Base-by-base conservation (phyloP, 257 asterid genomes). In the Osmanthus fragrans region DNA sequence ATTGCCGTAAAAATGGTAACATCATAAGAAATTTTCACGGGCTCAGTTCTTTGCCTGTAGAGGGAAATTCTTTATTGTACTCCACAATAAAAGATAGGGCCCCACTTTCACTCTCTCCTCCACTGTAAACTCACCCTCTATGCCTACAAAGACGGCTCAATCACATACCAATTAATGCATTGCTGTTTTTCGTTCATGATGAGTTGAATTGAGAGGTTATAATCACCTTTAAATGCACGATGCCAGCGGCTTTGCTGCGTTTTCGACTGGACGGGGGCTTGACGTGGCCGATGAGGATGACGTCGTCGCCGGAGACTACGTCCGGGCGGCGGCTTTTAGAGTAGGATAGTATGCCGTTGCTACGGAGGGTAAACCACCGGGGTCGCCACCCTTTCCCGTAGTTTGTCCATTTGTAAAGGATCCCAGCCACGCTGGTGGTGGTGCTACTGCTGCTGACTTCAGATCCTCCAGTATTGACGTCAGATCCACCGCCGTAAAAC, bases 331-430 rank as follows among this genome's bases (percentile, higher is more conserved):
- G 84, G 49, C 88, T 79, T 83, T 94, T 94, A 56, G 96, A 82
- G 82, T 94, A 94, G 8, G 98, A 94, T 18, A 94, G 76, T 0
- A 94, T 86, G 3, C 98, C 97, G 68, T 91, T 89, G 37, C 78
- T 90, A 5, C 89, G 85, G 39, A 94, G 76, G 23, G 91, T 91
- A 80, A 94, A 94, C 98, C 97, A 92, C 4, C 98, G 87, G 81
- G 97, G 91, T 89, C 98, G 92, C 98, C 98, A 94, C 3, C 98
- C 98, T 70, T 91, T 94, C 56, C 95, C 93, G 85, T 87, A 94
- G 87, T 91, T 94, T 10, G 98, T 94, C 98, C 98, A 94, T 81
- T 92, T 94, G 81, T 91, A 80, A 23, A 94, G 92, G 70, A 91
- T 73, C 49, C 98, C 98, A 0, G 97, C 93, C 5, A 89, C 96